A percentile compares a stretch with the other conserved stretches of the same genome.
Conservation (phyloP, 1,284 basidiomycete genomes). For the Heterobasidion parviporum region DNA sequence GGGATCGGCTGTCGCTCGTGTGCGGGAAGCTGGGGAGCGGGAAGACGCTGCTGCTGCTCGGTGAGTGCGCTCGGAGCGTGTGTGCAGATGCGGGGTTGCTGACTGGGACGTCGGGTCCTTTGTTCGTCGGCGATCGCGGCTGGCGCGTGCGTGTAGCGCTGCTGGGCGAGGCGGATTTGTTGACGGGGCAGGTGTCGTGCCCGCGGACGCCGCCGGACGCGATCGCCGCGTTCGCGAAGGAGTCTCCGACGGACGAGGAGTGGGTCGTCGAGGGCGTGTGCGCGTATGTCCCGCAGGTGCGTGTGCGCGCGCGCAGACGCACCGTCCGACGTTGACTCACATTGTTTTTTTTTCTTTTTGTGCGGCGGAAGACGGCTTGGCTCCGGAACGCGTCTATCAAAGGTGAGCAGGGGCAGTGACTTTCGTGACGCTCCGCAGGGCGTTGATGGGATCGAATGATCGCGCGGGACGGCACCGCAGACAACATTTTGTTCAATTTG, state of each 20-base stretch:
- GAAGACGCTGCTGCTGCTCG: slow-evolving; percentile 73
- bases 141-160: too few relatives aligned
- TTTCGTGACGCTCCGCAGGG: neutral
- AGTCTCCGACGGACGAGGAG: slow-evolving; percentile 37
- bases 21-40: slow-evolving; percentile 80
- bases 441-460: neutral
- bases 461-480: slow-evolving; percentile 23
- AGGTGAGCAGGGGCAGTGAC: slow-evolving; percentile 29
- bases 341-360: neutral
- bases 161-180: slow-evolving; percentile 85
- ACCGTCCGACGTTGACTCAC: neutral
- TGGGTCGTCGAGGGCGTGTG: slow-evolving; percentile 76
- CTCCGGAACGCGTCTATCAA: slow-evolving; percentile 89
- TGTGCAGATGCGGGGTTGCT: too few relatives aligned
- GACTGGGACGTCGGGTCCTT: too few relatives aligned
- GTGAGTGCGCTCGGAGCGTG: slow-evolving; percentile 25
- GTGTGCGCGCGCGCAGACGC: slow-evolving; percentile 2
- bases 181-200: slow-evolving; percentile 73
- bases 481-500: slow-evolving; percentile 89
- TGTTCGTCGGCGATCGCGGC: too few relatives aligned
- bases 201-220: slow-evolving; percentile 80
- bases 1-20: slow-evolving; percentile 69
- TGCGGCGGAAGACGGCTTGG: slow-evolving; percentile 51
- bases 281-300: slow-evolving; percentile 89
- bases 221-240: slow-evolving; percentile 49